Base-by-base conservation (phyloP, 495 filamentous ascomycete genomes). In the Aspergillus taichungensis region DNA sequence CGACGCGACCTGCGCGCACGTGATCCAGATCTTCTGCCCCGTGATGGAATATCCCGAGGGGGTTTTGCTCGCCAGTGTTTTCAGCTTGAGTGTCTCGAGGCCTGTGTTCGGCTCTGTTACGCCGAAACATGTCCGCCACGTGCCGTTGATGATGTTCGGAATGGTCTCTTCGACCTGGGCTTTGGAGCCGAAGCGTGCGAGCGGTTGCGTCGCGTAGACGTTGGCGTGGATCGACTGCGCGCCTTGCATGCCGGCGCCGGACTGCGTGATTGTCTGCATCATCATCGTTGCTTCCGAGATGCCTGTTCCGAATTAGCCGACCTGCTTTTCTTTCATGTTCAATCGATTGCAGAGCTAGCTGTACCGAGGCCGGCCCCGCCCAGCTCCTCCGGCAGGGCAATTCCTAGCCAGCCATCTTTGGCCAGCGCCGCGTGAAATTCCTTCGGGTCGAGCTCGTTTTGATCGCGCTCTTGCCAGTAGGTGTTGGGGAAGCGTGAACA, bases 1-100 rank as follows among this genome's bases (percentile, higher is more conserved):
- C 5, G 69, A 67, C 1, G 85, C 85, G 6, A 87, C 81, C 57
- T 89, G 83, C 4, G 85, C 86, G 44, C 76, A 86, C 3, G 84
- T 82, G 34, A 88, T 89, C 85, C 85, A 87, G 49, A 88, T 88
- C 69, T 89, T 89, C 57, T 88, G 85, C 0, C 85, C 85, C 0
- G 75, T 72, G 10, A 91, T 70, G 0, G 60, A 66, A 63, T 86
- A 89, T 13, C 60, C 63, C 13, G 68, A 47, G 46, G 42, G 47
- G 8, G 61, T 62, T 55, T 63, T 78, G 30, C 51, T 64, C 3
- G 80, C 85, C 14, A 64, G 60, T 0, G 84, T 89, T 37, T 66
- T 73, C 8, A 89, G 68, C 44, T 79, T 76, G 10, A 87, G 66
- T 3, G 85, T 90, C 34, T 89, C 83, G 2, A 89, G 70, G 0